Conservation (phyloP, 345 rosid species). For the Populus tremula region DNA sequence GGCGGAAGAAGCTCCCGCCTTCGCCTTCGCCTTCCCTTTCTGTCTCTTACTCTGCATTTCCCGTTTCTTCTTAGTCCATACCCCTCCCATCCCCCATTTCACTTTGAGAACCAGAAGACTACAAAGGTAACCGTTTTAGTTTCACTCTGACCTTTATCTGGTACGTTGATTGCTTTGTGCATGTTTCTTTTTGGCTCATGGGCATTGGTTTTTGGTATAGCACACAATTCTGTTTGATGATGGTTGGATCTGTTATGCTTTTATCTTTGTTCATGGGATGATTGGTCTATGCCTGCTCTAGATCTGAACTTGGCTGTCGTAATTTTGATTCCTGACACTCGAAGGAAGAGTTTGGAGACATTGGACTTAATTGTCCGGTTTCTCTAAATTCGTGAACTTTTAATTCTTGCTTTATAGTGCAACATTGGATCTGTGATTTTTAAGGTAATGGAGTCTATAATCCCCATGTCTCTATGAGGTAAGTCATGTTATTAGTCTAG, state of each 20-base stretch:
- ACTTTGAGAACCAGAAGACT: background rate
- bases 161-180: background rate
- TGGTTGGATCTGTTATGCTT: background rate
- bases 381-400: background rate
- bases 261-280: background rate
- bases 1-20: background rate
- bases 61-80: background rate
- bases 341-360: background rate
- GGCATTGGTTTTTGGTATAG: background rate
- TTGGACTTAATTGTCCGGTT: background rate
- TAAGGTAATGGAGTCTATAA: background rate
- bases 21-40: background rate
- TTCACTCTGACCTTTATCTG: background rate
- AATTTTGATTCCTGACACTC: background rate
- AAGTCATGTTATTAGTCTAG: background rate
- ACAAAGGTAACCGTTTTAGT: background rate
- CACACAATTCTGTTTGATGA: background rate
- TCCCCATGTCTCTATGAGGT: background rate
- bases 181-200: background rate
- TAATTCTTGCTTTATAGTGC: background rate
- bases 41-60: background rate
- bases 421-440: background rate
- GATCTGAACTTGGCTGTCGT: conserved; percentile 2
- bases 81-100: background rate
- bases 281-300: background rate